A percentile compares a stretch with the other conserved stretches of the same genome.
These are phyloP conservation scores for Codiaeum variegatum DNA, from an alignment of 441 rosid species.

Conservation along the genomic window DNA sequence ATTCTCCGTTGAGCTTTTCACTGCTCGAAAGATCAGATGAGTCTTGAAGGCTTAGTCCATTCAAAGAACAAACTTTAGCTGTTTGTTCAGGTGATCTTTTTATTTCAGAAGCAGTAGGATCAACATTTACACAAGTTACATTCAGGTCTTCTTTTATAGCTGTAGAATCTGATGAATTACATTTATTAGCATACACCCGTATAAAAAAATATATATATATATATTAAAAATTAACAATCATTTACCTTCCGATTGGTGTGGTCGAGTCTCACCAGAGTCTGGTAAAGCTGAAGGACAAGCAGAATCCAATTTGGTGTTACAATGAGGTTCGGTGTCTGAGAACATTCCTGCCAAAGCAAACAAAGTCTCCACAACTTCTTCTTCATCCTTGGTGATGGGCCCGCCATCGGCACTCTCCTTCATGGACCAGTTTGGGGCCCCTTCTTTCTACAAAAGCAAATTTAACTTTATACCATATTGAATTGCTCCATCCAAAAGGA, in stretches of 20 bases:
- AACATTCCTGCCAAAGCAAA: conserved; percentile 80
- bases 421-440: conserved; percentile 34
- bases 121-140: conserved; percentile 18
- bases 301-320: conserved; percentile 25
- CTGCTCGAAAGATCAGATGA: conserved; percentile 11
- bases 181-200: conserved; percentile 7
- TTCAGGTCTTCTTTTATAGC: conserved; percentile 32
- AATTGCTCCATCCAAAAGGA: conserved; percentile 21
- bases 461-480: conserved; percentile 12
- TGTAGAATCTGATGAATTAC: conserved; percentile 18
- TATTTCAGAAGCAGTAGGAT: conserved; percentile 13
- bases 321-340: conserved; percentile 29
- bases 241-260: conserved; percentile 29
- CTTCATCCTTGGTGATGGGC: conserved; percentile 84
- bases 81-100: conserved; percentile 27
- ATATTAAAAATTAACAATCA: neutral
- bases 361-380: conserved; percentile 83
- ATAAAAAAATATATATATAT: too few relatives aligned
- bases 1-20: neutral
- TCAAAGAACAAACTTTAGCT: conserved; percentile 19
- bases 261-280: conserved; percentile 34
- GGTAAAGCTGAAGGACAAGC: conserved; percentile 25
- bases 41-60: conserved; percentile 24
- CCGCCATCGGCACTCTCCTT: conserved; percentile 37
- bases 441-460: conserved; percentile 41